Evolutionary conservation across 257 asterid species (phyloP).

Genomic region (Solanum ossicruentum): DNA sequence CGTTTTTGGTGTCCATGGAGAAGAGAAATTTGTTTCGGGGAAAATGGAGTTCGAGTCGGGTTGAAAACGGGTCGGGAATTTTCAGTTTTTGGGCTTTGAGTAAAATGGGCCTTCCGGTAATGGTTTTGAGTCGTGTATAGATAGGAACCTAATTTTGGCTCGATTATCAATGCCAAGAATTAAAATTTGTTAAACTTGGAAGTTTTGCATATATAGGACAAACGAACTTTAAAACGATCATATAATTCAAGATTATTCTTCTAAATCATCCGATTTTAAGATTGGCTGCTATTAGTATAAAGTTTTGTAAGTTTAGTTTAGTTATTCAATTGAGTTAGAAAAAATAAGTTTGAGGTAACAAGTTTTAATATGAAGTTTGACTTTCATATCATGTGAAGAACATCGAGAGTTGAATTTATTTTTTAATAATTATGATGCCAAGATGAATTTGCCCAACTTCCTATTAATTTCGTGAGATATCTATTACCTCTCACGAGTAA

Average conservation of each 20-base stretch:
- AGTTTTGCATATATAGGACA: background rate
- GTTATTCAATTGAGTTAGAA: too few relatives aligned
- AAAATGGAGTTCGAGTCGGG: background rate
- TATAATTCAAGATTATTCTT: background rate
- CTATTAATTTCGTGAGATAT: too few relatives aligned
- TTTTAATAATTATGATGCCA: background rate
- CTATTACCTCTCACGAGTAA: too few relatives aligned
- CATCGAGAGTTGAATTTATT: background rate
- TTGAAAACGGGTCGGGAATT: background rate
- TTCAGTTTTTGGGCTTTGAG: background rate
- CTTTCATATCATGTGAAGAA: background rate
- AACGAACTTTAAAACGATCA: background rate
- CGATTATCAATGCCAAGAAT: background rate
- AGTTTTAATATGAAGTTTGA: background rate
- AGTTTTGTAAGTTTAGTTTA: background rate
- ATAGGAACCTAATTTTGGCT: background rate
- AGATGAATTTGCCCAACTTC: background rate
- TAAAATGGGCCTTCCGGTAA: background rate
- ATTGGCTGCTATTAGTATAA: background rate
- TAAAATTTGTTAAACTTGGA: background rate
- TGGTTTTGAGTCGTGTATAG: background rate
- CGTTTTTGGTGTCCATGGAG: conserved; percentile 9
- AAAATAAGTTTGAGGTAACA: background rate
- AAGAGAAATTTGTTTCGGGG: background rate
- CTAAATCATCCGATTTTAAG: background rate